Percentiles rank a stretch among this genome's conserved stretches.
Conservation (phyloP, 2,329 filamentous ascomycete genomes). For the Metarhizium brunneum region DNA sequence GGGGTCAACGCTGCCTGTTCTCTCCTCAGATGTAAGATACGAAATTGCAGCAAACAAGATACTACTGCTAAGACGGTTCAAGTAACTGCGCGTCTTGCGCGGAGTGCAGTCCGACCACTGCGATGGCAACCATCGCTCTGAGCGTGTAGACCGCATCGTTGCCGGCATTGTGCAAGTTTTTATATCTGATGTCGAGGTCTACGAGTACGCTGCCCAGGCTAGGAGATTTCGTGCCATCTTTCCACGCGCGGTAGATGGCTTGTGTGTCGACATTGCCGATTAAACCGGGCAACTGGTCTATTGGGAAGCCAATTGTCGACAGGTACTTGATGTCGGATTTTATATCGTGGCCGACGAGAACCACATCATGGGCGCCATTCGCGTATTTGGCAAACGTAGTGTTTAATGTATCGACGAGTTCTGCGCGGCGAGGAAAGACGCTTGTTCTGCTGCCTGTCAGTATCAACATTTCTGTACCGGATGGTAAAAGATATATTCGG, state of each 20-base stretch:
- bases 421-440: slow-evolving; percentile 25
- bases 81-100: not conserved
- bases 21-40: slow-evolving; percentile 3
- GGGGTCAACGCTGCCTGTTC: not conserved
- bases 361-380: slow-evolving; percentile 38
- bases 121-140: slow-evolving; percentile 54
- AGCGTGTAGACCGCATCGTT: slow-evolving; percentile 81
- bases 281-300: slow-evolving; percentile 40
- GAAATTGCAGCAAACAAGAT: not conserved
- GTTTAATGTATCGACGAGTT: slow-evolving; percentile 26
- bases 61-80: not conserved
- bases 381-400: slow-evolving; percentile 24
- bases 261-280: slow-evolving; percentile 65
- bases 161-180: slow-evolving; percentile 74
- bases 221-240: slow-evolving; percentile 39
- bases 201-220: slow-evolving; percentile 53
- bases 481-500: no score
- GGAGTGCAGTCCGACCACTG: slow-evolving; percentile 12
- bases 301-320: slow-evolving; percentile 51
- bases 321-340: slow-evolving; percentile 61
- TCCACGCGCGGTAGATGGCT: slow-evolving; percentile 56
- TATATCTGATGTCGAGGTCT: slow-evolving; percentile 52
- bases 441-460: slow-evolving; percentile 26
- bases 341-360: slow-evolving; percentile 74
- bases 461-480: not conserved